These are phyloP conservation scores for Mucor lusitanicus DNA, from an alignment of 371 early-diverging fungal species.

Conservation along the genomic window DNA sequence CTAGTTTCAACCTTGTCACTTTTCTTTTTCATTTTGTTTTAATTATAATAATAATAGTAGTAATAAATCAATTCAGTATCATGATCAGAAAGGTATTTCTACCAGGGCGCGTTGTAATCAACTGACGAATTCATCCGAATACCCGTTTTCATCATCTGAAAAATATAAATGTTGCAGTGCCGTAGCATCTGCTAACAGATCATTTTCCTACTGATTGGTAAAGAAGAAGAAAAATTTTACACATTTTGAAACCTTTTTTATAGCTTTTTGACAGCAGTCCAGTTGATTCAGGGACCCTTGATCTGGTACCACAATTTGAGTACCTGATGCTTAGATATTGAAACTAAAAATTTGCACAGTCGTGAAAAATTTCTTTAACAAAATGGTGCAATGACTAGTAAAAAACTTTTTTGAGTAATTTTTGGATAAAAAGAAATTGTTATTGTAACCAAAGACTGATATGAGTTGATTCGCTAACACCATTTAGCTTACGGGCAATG, in stretches of 20 bases:
- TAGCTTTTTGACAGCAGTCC: slow-evolving; percentile 10
- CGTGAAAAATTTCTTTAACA: background rate
- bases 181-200: slow-evolving; percentile 44
- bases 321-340: background rate
- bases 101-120: slow-evolving; percentile 46
- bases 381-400: slow-evolving; percentile 2
- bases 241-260: slow-evolving; percentile 14
- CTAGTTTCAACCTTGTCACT: too few relatives aligned
- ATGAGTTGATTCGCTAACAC: slow-evolving; percentile 32
- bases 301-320: background rate
- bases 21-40: slow-evolving; percentile 21
- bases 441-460: slow-evolving; percentile 20
- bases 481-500: slow-evolving; percentile 19
- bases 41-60: background rate
- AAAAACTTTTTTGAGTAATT: slow-evolving; percentile 12
- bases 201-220: slow-evolving; percentile 49
- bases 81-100: slow-evolving; percentile 41
- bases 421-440: slow-evolving; percentile 13
- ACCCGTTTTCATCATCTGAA: slow-evolving; percentile 54
- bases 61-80: slow-evolving; percentile 8
- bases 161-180: slow-evolving; percentile 42
- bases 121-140: slow-evolving; percentile 41
- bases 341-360: background rate
- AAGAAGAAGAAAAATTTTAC: slow-evolving; percentile 15
- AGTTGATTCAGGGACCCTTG: background rate